Conservation (phyloP, 306 rosid genomes). For the barrel medic (Medicago truncatula) region MtrunA17r5.0-ANR NC_053043.1:10364501-10365000, state of each 20-base stretch:
- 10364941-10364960: slow-evolving; percentile 5
- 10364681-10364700: slow-evolving; percentile 81
- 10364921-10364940: too few relatives aligned
- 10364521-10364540: slow-evolving; percentile 47
- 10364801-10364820: too few relatives aligned
- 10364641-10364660: slow-evolving; percentile 78
- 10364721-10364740: slow-evolving; percentile 23
- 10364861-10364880: too few relatives aligned
- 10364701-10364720: slow-evolving; percentile 75
- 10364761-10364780: too few relatives aligned
- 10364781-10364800: too few relatives aligned
- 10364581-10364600: slow-evolving; percentile 53
- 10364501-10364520: slow-evolving; percentile 35
- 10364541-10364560: slow-evolving; percentile 88
- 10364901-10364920: too few relatives aligned
- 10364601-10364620: slow-evolving; percentile 67
- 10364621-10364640: slow-evolving; percentile 74
- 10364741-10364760: background rate
- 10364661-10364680: slow-evolving; percentile 93
- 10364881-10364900: too few relatives aligned
- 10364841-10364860: too few relatives aligned
- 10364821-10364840: too few relatives aligned
- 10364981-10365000: slow-evolving; percentile 44
- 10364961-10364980: slow-evolving; percentile 5
- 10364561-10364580: slow-evolving; percentile 58